phyloP scores from a whole-genome alignment of 768 basidiomycete genomes.

The Paxillus rubicundulus region DNA sequence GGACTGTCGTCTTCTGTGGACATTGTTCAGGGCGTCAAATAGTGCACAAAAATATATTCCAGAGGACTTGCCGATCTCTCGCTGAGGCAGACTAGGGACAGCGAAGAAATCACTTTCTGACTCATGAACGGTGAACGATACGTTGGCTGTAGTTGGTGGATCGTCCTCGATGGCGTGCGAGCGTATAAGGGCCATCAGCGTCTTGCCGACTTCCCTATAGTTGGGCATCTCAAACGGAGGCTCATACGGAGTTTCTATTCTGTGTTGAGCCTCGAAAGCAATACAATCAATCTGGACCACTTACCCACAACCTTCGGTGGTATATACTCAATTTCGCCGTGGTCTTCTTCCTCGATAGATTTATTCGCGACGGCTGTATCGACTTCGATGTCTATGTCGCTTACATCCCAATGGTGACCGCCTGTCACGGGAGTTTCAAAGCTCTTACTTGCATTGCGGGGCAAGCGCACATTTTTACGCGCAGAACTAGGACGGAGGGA shows the following conservation, averaged over 20 bases:
- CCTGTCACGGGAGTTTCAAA: conserved; percentile 68
- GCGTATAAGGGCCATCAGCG: conserved; percentile 36
- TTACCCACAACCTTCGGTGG: conserved; percentile 50
- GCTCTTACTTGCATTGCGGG: conserved; percentile 44
- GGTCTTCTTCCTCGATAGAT: conserved; percentile 31
- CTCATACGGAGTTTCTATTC: conserved; percentile 41
- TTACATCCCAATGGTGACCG: conserved; percentile 76
- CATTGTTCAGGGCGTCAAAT: neutral
- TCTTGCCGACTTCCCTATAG: conserved; percentile 41
- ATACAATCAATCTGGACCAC: conserved; percentile 13
- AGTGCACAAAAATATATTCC: neutral
- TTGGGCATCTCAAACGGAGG: conserved; percentile 51
- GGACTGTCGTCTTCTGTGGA: conserved; percentile 29
- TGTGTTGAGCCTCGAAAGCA: conserved; percentile 3
- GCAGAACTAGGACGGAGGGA: conserved; percentile 64
- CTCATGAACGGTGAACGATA: conserved; percentile 19
- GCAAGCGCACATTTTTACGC: conserved; percentile 59
- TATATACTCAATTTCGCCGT: conserved; percentile 55
- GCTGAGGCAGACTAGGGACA: conserved; percentile 13
- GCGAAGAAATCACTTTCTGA: conserved; percentile 25
- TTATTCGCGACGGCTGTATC: conserved; percentile 21
- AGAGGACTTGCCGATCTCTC: conserved; percentile 22
- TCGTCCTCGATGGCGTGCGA: conserved; percentile 36
- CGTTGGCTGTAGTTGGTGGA: conserved; percentile 7
- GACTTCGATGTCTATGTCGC: conserved; percentile 47